Evolutionary conservation across 352 stramenopile genomes (phyloP).

Genomic region (Globisporangium takayamanum): DNA sequence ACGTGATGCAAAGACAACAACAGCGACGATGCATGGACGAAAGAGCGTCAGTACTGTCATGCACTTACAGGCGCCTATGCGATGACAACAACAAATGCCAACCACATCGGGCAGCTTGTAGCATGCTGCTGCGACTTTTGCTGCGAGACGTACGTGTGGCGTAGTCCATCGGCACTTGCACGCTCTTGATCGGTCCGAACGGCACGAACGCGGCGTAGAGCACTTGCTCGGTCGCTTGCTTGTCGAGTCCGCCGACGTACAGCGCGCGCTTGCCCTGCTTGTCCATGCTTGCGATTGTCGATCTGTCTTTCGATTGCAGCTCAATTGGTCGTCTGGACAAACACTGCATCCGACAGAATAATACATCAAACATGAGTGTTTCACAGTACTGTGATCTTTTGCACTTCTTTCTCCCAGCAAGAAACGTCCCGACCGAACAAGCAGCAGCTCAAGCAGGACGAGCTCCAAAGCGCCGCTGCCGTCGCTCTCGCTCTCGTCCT

Average conservation of each 20-base stretch:
- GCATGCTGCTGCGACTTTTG: neutral
- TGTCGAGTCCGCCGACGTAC: slow-evolving; percentile 89
- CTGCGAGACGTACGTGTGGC: slow-evolving; percentile 42
- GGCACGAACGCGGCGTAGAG: slow-evolving; percentile 84
- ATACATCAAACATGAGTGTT: too few relatives aligned
- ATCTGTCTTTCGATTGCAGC: neutral
- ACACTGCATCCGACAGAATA: neutral
- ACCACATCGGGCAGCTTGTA: too few relatives aligned
- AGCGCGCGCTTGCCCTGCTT: slow-evolving; percentile 66
- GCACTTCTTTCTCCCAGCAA: too few relatives aligned
- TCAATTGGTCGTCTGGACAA: neutral
- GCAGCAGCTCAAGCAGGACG: too few relatives aligned
- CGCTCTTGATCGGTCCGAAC: slow-evolving; percentile 75
- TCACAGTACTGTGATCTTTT: too few relatives aligned
- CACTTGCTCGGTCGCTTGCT: slow-evolving; percentile 81
- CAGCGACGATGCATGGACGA: neutral
- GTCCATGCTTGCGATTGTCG: slow-evolving; percentile 20
- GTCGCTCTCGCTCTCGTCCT: neutral
- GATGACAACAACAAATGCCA: neutral
- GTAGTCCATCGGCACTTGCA: slow-evolving; percentile 74
- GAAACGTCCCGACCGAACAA: too few relatives aligned
- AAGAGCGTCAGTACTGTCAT: neutral
- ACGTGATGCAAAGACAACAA: neutral
- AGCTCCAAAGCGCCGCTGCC: too few relatives aligned
- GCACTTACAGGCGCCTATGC: neutral